Percentiles rank a stretch among this genome's conserved stretches.
Conservation (phyloP, 2,329 filamentous ascomycete genomes). For the Aspergillus floridensis region DNA sequence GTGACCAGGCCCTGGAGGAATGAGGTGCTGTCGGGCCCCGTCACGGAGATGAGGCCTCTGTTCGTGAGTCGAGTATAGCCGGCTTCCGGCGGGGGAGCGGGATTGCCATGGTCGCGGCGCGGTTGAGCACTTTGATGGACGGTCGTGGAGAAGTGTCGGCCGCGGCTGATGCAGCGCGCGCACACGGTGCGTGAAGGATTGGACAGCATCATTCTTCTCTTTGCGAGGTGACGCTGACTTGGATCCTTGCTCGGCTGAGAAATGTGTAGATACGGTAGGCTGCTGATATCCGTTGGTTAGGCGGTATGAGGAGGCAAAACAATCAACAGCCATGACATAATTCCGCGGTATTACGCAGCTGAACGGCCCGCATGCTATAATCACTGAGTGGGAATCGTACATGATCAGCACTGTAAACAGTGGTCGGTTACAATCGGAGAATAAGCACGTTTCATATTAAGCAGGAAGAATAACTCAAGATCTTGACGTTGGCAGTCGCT, state of each 20-base stretch:
- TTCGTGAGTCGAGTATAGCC: constrained; percentile 60
- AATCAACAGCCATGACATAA: constrained; percentile 9
- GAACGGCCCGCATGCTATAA: too few species aligned
- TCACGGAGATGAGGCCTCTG: constrained; percentile 74
- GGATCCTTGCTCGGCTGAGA: neutral
- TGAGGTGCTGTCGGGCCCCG: constrained; percentile 73
- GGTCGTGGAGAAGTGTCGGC: constrained; percentile 33
- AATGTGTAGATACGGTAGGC: constrained; percentile 26
- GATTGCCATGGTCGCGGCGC: constrained; percentile 17
- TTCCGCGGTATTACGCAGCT: neutral
- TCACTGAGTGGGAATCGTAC: neutral
- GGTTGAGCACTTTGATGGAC: constrained; percentile 15
- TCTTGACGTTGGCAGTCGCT: neutral
- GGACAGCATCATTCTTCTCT: constrained; percentile 35
- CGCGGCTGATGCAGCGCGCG: constrained; percentile 26
- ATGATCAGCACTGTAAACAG: neutral
- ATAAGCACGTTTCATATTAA: neutral
- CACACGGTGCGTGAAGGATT: constrained; percentile 28
- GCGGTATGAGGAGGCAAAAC: constrained; percentile 30
- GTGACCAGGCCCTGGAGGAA: constrained; percentile 90
- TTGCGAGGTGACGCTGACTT: constrained; percentile 1
- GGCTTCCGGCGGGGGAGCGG: constrained; percentile 38
- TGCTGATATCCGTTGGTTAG: constrained; percentile 19
- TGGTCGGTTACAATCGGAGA: neutral
- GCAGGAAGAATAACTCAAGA: neutral